These are phyloP conservation scores for Colletotrichum tamarilloi DNA, from an alignment of 2,329 filamentous ascomycete genomes.

Conservation along the genomic window DNA sequence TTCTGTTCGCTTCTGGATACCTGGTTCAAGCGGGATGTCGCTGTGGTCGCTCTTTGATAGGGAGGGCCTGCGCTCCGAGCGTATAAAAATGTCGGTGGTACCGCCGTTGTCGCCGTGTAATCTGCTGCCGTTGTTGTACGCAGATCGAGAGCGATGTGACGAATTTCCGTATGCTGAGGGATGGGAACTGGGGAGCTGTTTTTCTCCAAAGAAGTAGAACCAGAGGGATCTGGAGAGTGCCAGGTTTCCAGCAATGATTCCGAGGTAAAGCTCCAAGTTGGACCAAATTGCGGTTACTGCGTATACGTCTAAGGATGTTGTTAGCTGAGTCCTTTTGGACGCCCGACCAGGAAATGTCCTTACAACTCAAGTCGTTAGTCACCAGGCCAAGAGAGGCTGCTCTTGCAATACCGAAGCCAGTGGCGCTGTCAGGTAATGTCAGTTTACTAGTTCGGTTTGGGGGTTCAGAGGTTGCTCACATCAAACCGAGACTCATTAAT, in stretches of 20 bases:
- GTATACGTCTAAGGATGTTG: constrained; percentile 41
- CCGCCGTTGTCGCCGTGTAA: constrained; percentile 31
- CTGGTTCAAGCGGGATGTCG: constrained; percentile 37
- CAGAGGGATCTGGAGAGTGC: constrained; percentile 40
- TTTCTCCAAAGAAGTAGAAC: constrained; percentile 37
- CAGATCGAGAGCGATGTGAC: constrained; percentile 19
- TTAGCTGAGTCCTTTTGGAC: neutral
- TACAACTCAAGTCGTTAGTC: constrained; percentile 42
- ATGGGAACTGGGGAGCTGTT: neutral
- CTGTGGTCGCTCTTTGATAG: constrained; percentile 37
- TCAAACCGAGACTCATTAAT: constrained; percentile 46
- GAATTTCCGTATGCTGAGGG: constrained; percentile 11
- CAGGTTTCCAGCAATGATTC: constrained; percentile 49
- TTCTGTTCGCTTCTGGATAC: constrained; percentile 38
- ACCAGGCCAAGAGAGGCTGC: constrained; percentile 40
- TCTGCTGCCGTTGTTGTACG: constrained; percentile 28
- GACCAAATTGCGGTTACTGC: constrained; percentile 51
- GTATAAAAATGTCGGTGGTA: constrained; percentile 30
- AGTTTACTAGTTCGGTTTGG: neutral
- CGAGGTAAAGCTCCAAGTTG: constrained; percentile 50
- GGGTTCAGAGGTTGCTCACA: constrained; percentile 25
- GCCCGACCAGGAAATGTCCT: neutral
- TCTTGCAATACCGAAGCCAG: constrained; percentile 41
- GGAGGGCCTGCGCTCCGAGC: constrained; percentile 19
- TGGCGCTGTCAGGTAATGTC: constrained; percentile 33